These are phyloP conservation scores for Vitellaria paradoxa DNA, from an alignment of 179 eudicot species.

Conservation along the genomic window DNA sequence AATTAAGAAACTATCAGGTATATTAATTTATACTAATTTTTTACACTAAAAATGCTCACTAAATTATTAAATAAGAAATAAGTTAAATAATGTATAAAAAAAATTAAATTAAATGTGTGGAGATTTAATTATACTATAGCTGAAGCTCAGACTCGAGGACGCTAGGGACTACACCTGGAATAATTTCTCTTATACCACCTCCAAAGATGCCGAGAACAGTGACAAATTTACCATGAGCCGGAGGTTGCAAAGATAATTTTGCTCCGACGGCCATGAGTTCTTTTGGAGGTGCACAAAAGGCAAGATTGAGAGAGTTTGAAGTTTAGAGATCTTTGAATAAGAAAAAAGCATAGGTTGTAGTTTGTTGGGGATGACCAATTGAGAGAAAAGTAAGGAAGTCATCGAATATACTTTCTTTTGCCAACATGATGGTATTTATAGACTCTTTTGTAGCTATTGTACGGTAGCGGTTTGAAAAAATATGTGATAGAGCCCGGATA, in stretches of 20 bases:
- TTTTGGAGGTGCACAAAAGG: neutral
- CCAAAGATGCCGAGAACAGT: conserved; percentile 8
- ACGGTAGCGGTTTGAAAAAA: neutral
- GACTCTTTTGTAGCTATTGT: neutral
- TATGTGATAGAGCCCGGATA: neutral
- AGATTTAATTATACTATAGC: too few species aligned
- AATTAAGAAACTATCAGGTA: too few species aligned
- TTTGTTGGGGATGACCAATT: too few species aligned
- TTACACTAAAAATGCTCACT: too few species aligned
- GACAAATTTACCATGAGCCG: conserved; percentile 18
- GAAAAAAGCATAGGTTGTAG: too few species aligned
- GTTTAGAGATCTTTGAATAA: too few species aligned
- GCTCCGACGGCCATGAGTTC: conserved; percentile 4
- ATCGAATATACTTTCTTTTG: neutral
- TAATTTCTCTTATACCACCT: conserved; percentile 13
- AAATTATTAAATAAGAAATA: too few species aligned
- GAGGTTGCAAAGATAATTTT: conserved; percentile 23
- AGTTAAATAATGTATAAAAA: too few species aligned
- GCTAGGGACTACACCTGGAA: neutral
- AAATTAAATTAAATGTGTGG: too few species aligned
- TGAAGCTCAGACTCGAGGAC: conserved; percentile 1
- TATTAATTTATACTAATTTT: too few species aligned
- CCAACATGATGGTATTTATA: neutral
- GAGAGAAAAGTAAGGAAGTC: neutral
- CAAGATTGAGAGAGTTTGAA: neutral